A percentile compares a stretch with the other conserved stretches of the same genome.
These are phyloP conservation scores for Cladorrhinum sp. DNA, from an alignment of 2,329 filamentous ascomycete species.

Conservation along the genomic window DNA sequence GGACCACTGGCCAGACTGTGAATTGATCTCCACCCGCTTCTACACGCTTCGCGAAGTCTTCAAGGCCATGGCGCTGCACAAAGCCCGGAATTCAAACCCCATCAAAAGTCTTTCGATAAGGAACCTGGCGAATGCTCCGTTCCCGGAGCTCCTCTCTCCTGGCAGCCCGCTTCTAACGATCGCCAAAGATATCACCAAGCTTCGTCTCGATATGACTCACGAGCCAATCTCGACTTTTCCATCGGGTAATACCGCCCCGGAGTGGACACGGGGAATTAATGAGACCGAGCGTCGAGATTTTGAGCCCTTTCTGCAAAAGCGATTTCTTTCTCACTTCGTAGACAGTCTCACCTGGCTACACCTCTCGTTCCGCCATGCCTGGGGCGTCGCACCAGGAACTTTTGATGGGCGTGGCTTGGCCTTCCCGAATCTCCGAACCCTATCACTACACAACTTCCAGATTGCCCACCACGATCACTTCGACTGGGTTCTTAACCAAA, in stretches of 20 bases:
- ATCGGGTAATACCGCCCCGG: constrained; percentile 14
- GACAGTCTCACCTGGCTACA: constrained; percentile 25
- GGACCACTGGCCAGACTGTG: not conserved
- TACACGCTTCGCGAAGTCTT: constrained; percentile 18
- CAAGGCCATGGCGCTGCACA: constrained; percentile 17
- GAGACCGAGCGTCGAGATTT: constrained; percentile 20
- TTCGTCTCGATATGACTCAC: constrained; percentile 16
- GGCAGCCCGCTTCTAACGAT: constrained; percentile 13
- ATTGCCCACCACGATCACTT: constrained; percentile 27
- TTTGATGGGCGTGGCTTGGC: constrained; percentile 24
- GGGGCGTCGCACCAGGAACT: constrained; percentile 24
- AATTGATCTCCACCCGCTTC: constrained; percentile 3
- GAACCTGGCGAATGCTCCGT: constrained; percentile 23
- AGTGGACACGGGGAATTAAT: constrained; percentile 16
- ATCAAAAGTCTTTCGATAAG: constrained; percentile 22
- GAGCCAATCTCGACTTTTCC: constrained; percentile 2
- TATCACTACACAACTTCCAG: constrained; percentile 17
- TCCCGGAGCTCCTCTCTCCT: constrained; percentile 12
- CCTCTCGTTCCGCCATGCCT: constrained; percentile 18
- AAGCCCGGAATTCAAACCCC: constrained; percentile 2
- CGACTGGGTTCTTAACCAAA: constrained; percentile 25
- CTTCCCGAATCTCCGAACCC: constrained; percentile 22
- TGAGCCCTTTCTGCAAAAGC: constrained; percentile 25
- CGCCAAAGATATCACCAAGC: constrained; percentile 16
- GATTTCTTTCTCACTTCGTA: constrained; percentile 17